A percentile compares a stretch with the other conserved stretches of the same genome.
Evolutionary conservation across 345 rosid genomes (phyloP).

Genomic region (Lenwebbia sp.): DNA sequence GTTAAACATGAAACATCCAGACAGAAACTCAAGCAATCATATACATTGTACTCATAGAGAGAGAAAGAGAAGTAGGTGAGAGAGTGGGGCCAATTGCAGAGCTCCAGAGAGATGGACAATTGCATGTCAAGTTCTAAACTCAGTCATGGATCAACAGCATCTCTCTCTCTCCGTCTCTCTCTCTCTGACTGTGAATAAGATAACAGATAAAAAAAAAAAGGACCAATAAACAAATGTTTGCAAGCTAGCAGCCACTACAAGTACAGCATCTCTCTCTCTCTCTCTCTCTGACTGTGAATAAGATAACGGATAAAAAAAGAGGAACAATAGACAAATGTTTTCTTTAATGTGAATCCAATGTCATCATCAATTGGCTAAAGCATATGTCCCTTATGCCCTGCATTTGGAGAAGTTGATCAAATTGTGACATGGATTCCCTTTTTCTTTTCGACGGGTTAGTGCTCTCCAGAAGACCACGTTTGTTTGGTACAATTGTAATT

Average conservation of each 20-base stretch:
- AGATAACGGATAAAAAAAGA: too few species aligned
- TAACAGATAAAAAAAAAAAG: background rate
- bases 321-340: too few species aligned
- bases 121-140: background rate
- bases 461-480: background rate
- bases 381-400: background rate
- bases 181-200: background rate
- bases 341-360: background rate
- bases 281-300: too few species aligned
- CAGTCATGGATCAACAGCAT: background rate
- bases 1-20: background rate
- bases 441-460: background rate
- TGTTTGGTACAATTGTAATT: background rate
- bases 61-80: background rate
- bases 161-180: background rate
- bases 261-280: too few species aligned
- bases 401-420: background rate
- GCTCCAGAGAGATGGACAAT: background rate
- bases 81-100: background rate
- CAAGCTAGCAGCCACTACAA: conserved; percentile 37
- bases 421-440: background rate
- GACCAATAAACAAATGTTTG: conserved; percentile 5
- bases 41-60: background rate
- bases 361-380: background rate
- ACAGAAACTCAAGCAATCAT: background rate